Base-by-base conservation (phyloP, 768 basidiomycete species). In the Daedaleopsis nitida region DNA sequence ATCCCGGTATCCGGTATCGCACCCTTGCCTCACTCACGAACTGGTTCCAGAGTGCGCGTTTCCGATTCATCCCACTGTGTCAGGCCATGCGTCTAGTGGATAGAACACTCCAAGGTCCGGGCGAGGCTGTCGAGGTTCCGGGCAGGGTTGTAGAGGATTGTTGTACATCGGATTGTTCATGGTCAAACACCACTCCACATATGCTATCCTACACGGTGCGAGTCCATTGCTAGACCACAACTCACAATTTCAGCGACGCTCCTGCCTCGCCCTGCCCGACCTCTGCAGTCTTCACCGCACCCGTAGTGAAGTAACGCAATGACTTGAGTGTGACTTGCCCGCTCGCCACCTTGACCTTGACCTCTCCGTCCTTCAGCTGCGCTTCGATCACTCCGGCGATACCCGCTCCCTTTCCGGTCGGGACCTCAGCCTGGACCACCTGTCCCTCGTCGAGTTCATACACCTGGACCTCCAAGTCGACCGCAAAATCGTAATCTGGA, bases 401-500 rank as follows among this genome's bases (percentile, higher is more conserved):
- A n/a, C 72, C 71, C 0, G 66, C 64, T 1, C 80, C 80, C 27
- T 76, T 77, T 9, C 80, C 81, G 5, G 67, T 66, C 0, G 83
- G 82, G 21, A 86, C 74, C n/a, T 75, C 75, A 16, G 75, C 73
- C 52, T 75, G 65, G 35, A 70, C 71, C 14, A 64, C 63, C 52
- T 76, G 72, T 1, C 81, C 83, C 43, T 80, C 79, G n/a, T 70
- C 76, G 43, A 83, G 68, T 61, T 80, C 81, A 68, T 87, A 89
- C 35, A 81, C 75, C 48, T 80, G 78, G 43, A 86, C 73, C 59
- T 86, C 81, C 21, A 86, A 54, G 24, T 74, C 73, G 64, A 77
- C 66, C 58, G 74, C 73, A 61, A 82, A 85, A 38, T 86, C 81
- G 67, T 89, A 89, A 69, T 89, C 88, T 5, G 88, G 87, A 1